Base-by-base conservation (phyloP, 2,329 filamentous ascomycete species). In the Aspergillus fumigatus region DNA sequence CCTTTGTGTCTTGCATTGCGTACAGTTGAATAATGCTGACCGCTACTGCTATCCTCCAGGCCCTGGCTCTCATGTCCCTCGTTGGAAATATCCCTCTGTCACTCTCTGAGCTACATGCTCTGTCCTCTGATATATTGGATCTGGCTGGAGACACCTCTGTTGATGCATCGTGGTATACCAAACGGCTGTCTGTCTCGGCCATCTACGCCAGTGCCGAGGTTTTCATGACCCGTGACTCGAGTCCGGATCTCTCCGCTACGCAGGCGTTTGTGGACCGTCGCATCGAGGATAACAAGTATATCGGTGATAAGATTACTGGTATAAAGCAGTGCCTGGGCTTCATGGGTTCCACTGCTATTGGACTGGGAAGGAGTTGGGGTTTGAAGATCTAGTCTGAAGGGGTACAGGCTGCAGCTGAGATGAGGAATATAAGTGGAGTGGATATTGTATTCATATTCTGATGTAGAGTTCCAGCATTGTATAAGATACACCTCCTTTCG, bases 121-220 rank as follows among this genome's bases (percentile, higher is more conserved):
- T 99, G 4, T 84, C 88, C n/a, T 93, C 97, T 72, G 94, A 99
- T 73, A 95, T 99, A 52, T 90, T 89, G 82, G 92, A 89, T 68
- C 84, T 96, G 3, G 85, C 93, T 0, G 90, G 91, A 51, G 94
- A 97, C 73, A 80, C 77, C 23, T 83, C 87, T 23, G 89, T 97
- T 58, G 92, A 97, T 73, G 83, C 85, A 3, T 87, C 86, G 4
- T 99, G 94, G 94, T 99, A 99, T 66, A 86, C 86, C 1, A 88
- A 88, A 70, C 80, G 87, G 3, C 80, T 84, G 8, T 82, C 80
- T 0, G 72, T 90, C 25, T 80, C 84, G 0, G 80, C 81, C 1
- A 80, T 89, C n/a, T 90, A 89, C 69, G 90, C 90, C 52, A 85
- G 87, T 35, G 83, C 88, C 55, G 94, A 99, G 75, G 79, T 97